Conservation (phyloP, 2,329 filamentous ascomycete genomes). For the Fusarium ramigenum region DNA sequence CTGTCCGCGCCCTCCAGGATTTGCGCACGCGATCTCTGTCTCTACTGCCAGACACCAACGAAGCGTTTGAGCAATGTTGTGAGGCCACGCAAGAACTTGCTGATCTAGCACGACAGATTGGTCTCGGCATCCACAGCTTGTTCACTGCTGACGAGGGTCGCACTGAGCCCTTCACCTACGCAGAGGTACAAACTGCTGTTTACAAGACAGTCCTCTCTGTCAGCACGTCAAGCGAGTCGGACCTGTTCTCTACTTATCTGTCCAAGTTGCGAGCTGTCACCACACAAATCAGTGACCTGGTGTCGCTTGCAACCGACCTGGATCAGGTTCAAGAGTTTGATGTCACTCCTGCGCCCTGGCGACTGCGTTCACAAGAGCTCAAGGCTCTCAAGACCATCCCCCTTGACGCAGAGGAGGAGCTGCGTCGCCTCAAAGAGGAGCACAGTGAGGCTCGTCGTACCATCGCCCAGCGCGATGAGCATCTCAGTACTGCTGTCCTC, state of each 20-base stretch:
- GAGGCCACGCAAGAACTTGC: constrained; percentile 71
- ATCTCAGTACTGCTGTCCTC: constrained; percentile 85
- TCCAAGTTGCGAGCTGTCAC: constrained; percentile 73
- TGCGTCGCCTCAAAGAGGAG: constrained; percentile 81
- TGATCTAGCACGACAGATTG: constrained; percentile 72
- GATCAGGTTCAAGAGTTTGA: constrained; percentile 84
- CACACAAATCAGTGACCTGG: constrained; percentile 74
- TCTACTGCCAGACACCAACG: constrained; percentile 71
- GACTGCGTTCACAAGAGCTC: constrained; percentile 81
- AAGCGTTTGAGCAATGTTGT: constrained; percentile 77
- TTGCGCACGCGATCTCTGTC: constrained; percentile 79
- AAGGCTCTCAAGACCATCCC: constrained; percentile 83
- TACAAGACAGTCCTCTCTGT: constrained; percentile 58
- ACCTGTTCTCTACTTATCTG: constrained; percentile 75
- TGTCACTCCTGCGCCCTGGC: constrained; percentile 80
- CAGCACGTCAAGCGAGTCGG: constrained; percentile 68
- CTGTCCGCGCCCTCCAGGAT: constrained; percentile 79
- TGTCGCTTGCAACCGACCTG: constrained; percentile 74
- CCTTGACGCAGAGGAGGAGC: constrained; percentile 85
- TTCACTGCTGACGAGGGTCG: constrained; percentile 76
- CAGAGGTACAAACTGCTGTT: constrained; percentile 73
- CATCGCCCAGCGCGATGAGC: constrained; percentile 79
- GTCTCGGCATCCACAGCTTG: constrained; percentile 70
- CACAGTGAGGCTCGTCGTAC: constrained; percentile 79
- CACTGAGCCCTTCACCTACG: constrained; percentile 70